Percentiles rank a stretch among this genome's conserved stretches.
phyloP scores from a whole-genome alignment of 2,329 filamentous ascomycete genomes.

The Phialemonium atrogriseum region DNA sequence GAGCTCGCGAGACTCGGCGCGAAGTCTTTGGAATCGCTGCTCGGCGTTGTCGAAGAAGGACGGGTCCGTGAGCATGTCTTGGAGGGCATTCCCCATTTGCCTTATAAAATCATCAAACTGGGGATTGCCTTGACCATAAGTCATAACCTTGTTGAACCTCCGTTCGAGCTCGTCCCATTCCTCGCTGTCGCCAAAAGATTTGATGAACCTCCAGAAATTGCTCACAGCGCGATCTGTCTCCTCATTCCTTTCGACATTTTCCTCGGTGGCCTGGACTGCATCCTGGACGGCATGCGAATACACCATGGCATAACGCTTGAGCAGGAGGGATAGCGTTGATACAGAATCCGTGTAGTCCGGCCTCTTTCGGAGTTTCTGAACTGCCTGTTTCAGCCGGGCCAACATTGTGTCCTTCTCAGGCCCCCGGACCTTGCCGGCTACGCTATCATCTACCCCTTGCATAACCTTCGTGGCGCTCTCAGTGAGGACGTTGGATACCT shows the following conservation, averaged over 20 bases:
- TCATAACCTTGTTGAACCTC: slow-evolving; percentile 61
- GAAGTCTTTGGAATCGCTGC: slow-evolving; percentile 40
- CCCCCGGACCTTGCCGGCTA: slow-evolving; percentile 64
- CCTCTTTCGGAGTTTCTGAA: slow-evolving; percentile 65
- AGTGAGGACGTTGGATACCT: slow-evolving; percentile 44
- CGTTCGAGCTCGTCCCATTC: slow-evolving; percentile 70
- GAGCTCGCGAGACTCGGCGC: slow-evolving; percentile 51
- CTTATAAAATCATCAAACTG: slow-evolving; percentile 73
- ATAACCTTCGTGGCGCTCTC: slow-evolving; percentile 47
- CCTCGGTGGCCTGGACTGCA: slow-evolving; percentile 55
- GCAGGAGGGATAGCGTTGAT: slow-evolving; percentile 63
- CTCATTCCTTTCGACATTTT: slow-evolving; percentile 64
- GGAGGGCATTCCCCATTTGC: slow-evolving; percentile 64
- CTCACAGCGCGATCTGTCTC: slow-evolving; percentile 67
- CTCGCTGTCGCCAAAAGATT: slow-evolving; percentile 65
- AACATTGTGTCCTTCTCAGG: slow-evolving; percentile 67
- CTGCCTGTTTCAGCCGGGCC: slow-evolving; percentile 66
- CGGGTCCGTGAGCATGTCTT: slow-evolving; percentile 78
- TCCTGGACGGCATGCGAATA: slow-evolving; percentile 70
- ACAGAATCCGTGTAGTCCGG: slow-evolving; percentile 83
- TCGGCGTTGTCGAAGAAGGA: slow-evolving; percentile 74
- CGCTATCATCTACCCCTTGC: slow-evolving; percentile 57
- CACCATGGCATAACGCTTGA: slow-evolving; percentile 68
- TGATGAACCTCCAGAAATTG: slow-evolving; percentile 75
- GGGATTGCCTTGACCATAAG: slow-evolving; percentile 67